Base-by-base conservation (phyloP, 257 asterid species). In the Cynanchum wilfordii region DNA sequence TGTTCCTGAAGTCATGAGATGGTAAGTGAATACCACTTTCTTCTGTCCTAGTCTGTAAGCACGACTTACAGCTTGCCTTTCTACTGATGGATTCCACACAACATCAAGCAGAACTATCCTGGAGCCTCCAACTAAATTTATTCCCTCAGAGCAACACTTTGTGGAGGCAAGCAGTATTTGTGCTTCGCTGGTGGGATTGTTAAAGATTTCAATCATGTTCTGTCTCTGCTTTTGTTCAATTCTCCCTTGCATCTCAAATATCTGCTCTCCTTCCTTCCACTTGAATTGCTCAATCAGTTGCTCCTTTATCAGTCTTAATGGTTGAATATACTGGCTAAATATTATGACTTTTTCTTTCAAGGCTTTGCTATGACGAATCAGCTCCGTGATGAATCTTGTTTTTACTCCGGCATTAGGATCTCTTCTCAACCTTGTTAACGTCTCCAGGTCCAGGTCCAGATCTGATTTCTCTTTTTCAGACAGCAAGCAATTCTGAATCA, bases 71-170 rank as follows among this genome's bases (percentile, higher is more conserved):
- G 96, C 93, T 42, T 89, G 96, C 78, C 81, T 83, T 47, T 83
- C 88, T 1, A 89, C 85, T 0, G 91, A 80, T 19, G 91, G 96
- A 59, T 89, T 89, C 96, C 96, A 87, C 2, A 89, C 82, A 0
- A 87, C 87, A 49, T 86, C 96, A 0, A 89, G 81, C 36, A 86
- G 75, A 40, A 86, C 85, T 0, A 89, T 87, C 40, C 93, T 78
- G 0, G 90, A 87, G 11, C 90, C 91, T 6, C 93, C 96, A 0
- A 87, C 64, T 69, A 87, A 60, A 40, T 72, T 89, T 16, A 89
- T 89, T 0, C 91, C 93, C 76, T 87, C 93, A 0, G 90, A 86
- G 69, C 96, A 89, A 6, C 91, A 87, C 49, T 73, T 81, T 16
- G 76, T 80, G 4, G 95, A 79, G 1, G 90, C 96, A 15, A 88